A percentile compares a stretch with the other conserved stretches of the same genome.
Evolutionary conservation across 148 eudicot genomes (phyloP).

Genomic region (Amaranthus hypochondriacus): DNA sequence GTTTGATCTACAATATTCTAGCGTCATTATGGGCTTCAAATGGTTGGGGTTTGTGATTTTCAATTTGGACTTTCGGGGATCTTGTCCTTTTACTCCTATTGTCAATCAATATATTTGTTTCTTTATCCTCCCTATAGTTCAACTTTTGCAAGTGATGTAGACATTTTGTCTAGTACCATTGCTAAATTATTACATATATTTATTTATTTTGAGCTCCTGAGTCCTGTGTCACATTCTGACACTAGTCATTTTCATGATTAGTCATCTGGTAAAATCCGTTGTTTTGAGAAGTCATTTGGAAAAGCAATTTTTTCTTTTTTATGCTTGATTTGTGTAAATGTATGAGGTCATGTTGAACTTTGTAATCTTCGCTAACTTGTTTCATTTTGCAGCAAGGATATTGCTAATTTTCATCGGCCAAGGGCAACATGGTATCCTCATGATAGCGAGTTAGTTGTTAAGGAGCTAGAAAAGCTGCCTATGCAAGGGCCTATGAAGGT

Average conservation of each 20-base stretch:
- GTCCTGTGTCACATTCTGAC: neutral
- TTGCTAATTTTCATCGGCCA: slow-evolving; percentile 96
- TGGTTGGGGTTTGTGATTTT: no score
- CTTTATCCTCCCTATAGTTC: no score
- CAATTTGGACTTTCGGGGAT: no score
- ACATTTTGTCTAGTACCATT: no score
- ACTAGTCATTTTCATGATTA: neutral
- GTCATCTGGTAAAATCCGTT: neutral
- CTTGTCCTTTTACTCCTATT: no score
- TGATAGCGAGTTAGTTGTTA: slow-evolving; percentile 68
- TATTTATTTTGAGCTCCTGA: neutral
- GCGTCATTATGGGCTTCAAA: no score
- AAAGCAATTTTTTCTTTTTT: neutral
- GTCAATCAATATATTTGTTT: no score
- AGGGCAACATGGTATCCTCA: slow-evolving; percentile 94
- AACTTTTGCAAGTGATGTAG: no score
- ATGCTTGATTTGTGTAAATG: neutral
- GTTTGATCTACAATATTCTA: no score
- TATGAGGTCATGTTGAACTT: neutral
- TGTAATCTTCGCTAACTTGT: slow-evolving; percentile 3
- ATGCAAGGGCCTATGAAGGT: slow-evolving; percentile 78
- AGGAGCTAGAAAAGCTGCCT: slow-evolving; percentile 69
- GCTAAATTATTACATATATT: no score
- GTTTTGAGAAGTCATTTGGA: neutral
- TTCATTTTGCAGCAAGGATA: slow-evolving; percentile 64